A percentile compares a stretch with the other conserved stretches of the same genome.
phyloP scores from a whole-genome alignment of 495 filamentous ascomycete genomes.

The Neurospora sp. region DNA sequence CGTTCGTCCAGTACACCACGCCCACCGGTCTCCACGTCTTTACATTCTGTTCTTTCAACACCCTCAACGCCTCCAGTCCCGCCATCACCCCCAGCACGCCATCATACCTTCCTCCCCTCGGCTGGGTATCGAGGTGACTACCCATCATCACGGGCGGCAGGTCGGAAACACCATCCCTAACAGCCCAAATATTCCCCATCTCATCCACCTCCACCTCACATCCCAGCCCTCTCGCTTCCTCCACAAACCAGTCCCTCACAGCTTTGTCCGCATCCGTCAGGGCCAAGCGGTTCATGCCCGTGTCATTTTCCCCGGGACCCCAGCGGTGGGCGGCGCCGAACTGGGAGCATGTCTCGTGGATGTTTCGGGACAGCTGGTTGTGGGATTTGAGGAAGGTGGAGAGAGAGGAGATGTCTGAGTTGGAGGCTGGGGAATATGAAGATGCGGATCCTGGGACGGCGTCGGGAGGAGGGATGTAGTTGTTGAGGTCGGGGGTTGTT shows the following conservation, averaged over 20 bases:
- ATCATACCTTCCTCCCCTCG: constrained; percentile 65
- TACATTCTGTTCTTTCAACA: constrained; percentile 57
- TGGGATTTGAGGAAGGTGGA: constrained; percentile 39
- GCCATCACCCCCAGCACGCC: constrained; percentile 67
- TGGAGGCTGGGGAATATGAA: neutral
- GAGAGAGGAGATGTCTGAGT: neutral
- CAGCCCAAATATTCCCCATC: constrained; percentile 65
- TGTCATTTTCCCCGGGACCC: constrained; percentile 27
- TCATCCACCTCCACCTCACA: constrained; percentile 41
- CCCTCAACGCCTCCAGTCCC: constrained; percentile 60
- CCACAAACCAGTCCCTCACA: constrained; percentile 66
- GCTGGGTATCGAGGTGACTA: constrained; percentile 71
- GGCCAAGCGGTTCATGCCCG: constrained; percentile 43
- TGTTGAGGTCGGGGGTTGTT: neutral
- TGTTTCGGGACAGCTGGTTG: constrained; percentile 47
- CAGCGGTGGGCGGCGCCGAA: constrained; percentile 23
- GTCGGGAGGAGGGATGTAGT: neutral
- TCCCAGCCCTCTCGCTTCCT: constrained; percentile 51
- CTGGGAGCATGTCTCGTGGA: constrained; percentile 53
- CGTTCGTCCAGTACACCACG: constrained; percentile 77
- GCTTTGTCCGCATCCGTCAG: constrained; percentile 61
- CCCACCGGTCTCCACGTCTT: constrained; percentile 62
- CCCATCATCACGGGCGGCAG: constrained; percentile 53
- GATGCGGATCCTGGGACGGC: neutral
- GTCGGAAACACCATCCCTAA: constrained; percentile 41